Base-by-base conservation (phyloP, 768 basidiomycete species). In the Aureoboletus auriporus region DNA sequence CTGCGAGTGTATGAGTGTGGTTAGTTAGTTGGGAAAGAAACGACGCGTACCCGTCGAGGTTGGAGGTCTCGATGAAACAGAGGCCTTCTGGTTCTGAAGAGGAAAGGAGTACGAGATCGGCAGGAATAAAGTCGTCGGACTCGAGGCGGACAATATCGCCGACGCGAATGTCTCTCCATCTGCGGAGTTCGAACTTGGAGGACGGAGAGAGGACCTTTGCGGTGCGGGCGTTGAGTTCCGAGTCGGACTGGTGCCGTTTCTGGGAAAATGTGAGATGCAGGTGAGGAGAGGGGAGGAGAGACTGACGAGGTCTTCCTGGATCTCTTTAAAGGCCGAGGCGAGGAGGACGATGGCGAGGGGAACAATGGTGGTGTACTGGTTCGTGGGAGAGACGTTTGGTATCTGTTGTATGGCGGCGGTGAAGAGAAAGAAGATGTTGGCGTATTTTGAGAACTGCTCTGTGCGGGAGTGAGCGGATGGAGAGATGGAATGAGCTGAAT, bases 361-460 rank as follows among this genome's bases (percentile, higher is more conserved):
- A 0, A 74, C 88, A 64, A 99, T 94, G 8, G 96, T 99, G 2
- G 96, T 99, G 66, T 89, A 99, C 50, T 71, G 75, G 61, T 96
- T 93, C 3, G 95, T 98, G 13, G 96, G 96, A 1, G 96, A 99
- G 7, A 99, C 94, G 58, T 84, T 90, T 13, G 96, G 96, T 56
- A 99, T 93, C 72, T 99, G 96, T 62, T 98, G 95, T 42, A 98
- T 98, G 69, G 79, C 85, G 16, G 92, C 92, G 28, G 95, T 97
- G 74, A 99, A 98, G 50, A 99, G 75, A 77, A 99, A 99, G 76
- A 99, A 99, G 52, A 98, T 44, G 65, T 99, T 98, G 57, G 96
- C 95, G 65, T 97, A 97, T 80, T 96, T 92, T 38, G 91, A 93
- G 75, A 97, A 96, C 81, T 97, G 93, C 66, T 95, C 94, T 95